Percentiles rank a stretch among this genome's conserved stretches.
Evolutionary conservation across 129 eudicot genomes (phyloP).

Genomic region (Dittrichia graveolens): DNA sequence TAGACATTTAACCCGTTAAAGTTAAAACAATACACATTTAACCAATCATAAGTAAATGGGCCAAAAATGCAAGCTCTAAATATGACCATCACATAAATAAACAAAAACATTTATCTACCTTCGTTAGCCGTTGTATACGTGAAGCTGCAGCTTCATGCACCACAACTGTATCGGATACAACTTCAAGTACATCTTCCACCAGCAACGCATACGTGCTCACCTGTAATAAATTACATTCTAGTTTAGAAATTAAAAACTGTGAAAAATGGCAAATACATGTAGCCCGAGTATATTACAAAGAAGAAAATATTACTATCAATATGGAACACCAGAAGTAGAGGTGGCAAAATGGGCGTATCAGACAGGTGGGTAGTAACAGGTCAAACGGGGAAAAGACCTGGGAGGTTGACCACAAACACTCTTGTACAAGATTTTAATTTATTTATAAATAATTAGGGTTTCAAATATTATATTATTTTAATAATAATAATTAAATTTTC

Average conservation of each 20-base stretch:
- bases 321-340: neutral
- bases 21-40: too few species aligned
- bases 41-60: neutral
- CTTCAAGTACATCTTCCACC: conserved; percentile 75
- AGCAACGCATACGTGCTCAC: conserved; percentile 70
- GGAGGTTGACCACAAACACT: too few species aligned
- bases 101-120: conserved; percentile 43
- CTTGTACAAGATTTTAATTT: too few species aligned
- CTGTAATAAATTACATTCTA: conserved; percentile 32
- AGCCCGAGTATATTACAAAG: too few species aligned
- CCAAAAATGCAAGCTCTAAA: neutral
- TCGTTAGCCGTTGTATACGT: conserved; percentile 71
- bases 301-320: too few species aligned
- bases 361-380: too few species aligned
- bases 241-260: neutral
- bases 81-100: neutral
- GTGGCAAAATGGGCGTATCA: neutral
- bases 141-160: conserved; percentile 79
- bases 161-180: conserved; percentile 49
- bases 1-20: too few species aligned
- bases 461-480: neutral
- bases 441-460: too few species aligned
- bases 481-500: neutral
- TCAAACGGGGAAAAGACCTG: too few species aligned
- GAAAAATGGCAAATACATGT: neutral